Percentiles rank a stretch among this genome's conserved stretches.
Evolutionary conservation across 345 rosid genomes (phyloP).

Genomic region (Lepidium aucheri): DNA sequence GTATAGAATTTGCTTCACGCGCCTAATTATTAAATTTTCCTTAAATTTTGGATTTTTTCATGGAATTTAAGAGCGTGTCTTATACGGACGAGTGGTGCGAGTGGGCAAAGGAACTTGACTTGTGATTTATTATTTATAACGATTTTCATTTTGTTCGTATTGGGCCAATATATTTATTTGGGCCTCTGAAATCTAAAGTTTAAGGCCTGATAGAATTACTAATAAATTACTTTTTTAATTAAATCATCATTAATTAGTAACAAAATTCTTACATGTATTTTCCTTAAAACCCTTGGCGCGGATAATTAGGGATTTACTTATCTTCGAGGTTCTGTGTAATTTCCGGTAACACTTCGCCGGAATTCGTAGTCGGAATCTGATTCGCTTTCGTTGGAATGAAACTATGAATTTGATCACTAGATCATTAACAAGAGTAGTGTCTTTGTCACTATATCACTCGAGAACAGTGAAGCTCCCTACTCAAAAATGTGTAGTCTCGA

Average conservation of each 20-base stretch:
- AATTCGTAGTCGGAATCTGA: background rate
- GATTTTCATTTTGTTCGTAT: no score
- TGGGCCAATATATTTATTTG: background rate
- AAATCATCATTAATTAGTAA: no score
- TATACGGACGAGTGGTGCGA: no score
- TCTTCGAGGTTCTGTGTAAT: background rate
- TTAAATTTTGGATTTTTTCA: no score
- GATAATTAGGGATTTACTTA: background rate
- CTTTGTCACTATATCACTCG: constrained; percentile 17
- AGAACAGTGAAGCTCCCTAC: constrained; percentile 1
- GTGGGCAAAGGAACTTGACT: no score
- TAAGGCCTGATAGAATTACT: background rate
- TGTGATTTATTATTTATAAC: no score
- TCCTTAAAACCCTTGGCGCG: constrained; percentile 10
- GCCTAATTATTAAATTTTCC: no score
- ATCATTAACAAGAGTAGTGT: constrained; percentile 4
- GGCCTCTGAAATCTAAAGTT: background rate
- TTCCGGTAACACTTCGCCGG: constrained; percentile 1
- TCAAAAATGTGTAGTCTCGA: constrained; percentile 11
- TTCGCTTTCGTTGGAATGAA: background rate
- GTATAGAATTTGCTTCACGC: no score
- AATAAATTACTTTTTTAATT: no score
- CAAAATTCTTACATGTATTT: background rate
- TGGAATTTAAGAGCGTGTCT: no score
- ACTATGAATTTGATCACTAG: constrained; percentile 23